Conservation (phyloP, 1,284 basidiomycete genomes). For the Cryptococcus depauperatus region DNA sequence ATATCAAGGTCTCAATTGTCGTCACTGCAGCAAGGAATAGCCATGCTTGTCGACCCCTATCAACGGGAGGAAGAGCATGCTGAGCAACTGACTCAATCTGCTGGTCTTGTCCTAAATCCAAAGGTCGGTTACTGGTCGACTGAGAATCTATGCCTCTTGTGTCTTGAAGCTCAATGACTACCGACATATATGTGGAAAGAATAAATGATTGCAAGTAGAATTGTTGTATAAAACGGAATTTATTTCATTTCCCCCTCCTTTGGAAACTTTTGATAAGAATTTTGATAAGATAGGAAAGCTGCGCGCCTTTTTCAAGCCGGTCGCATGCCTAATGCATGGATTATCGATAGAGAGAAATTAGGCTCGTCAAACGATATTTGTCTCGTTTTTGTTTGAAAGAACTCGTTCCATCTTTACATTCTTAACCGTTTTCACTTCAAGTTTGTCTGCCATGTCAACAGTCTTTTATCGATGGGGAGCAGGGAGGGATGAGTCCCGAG, state of each 20-base stretch:
- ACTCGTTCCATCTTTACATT: no score
- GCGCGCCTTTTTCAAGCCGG: not conserved
- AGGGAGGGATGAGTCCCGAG: slow-evolving; percentile 84
- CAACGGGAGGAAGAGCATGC: slow-evolving; percentile 33
- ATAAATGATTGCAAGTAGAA: no score
- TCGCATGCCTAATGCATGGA: no score
- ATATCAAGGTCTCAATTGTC: slow-evolving; percentile 36
- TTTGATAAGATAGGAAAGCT: not conserved
- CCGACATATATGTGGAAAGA: no score
- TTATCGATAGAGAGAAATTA: no score
- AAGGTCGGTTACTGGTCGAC: not conserved
- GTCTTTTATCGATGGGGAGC: slow-evolving; percentile 99
- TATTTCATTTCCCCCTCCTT: no score
- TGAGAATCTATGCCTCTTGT: no score
- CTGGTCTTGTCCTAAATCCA: not conserved
- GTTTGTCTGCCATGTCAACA: slow-evolving; percentile 86
- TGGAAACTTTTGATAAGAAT: not conserved
- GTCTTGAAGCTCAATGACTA: no score
- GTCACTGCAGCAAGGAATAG: slow-evolving; percentile 38
- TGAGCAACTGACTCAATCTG: not conserved
- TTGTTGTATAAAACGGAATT: no score
- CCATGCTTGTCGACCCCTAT: slow-evolving; percentile 39
- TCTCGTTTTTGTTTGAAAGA: no score
- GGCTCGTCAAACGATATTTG: no score
- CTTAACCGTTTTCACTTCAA: no score